A percentile compares a stretch with the other conserved stretches of the same genome.
Conservation (phyloP, 1,284 basidiomycete species). For the Wallemia hederae region DNA sequence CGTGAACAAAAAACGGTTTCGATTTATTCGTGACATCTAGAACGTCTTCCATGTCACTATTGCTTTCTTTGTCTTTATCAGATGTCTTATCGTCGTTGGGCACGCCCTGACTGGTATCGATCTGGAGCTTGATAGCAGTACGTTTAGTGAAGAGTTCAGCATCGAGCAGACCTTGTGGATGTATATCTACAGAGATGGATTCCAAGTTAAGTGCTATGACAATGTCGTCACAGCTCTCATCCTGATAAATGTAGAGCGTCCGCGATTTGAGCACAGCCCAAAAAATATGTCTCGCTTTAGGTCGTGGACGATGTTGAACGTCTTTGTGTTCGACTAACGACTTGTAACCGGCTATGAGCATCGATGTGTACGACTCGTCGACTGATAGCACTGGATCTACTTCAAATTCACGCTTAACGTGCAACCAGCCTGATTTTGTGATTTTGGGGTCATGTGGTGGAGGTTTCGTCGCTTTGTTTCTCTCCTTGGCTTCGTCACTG, state of each 20-base stretch:
- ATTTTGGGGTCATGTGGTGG: neutral
- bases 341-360: slow-evolving; percentile 12
- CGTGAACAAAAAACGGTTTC: slow-evolving; percentile 10
- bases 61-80: slow-evolving; percentile 6
- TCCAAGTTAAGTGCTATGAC: slow-evolving; percentile 43
- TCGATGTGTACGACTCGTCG: slow-evolving; percentile 11
- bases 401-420: neutral
- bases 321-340: slow-evolving; percentile 13
- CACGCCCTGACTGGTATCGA: slow-evolving; percentile 16
- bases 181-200: slow-evolving; percentile 33
- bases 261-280: slow-evolving; percentile 62
- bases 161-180: slow-evolving; percentile 23
- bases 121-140: slow-evolving; percentile 50
- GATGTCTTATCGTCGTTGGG: slow-evolving; percentile 6
- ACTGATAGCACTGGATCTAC: slow-evolving; percentile 1
- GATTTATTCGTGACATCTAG: slow-evolving; percentile 27
- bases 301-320: slow-evolving; percentile 25
- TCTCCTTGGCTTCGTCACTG: slow-evolving; percentile 1
- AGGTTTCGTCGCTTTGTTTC: neutral
- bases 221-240: slow-evolving; percentile 56
- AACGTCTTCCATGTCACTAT: neutral
- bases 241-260: slow-evolving; percentile 64
- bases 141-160: slow-evolving; percentile 67
- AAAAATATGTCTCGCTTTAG: slow-evolving; percentile 60
- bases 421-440: neutral